phyloP scores from a whole-genome alignment of 2,329 filamentous ascomycete species.

The Ceratocystis destructans region DNA sequence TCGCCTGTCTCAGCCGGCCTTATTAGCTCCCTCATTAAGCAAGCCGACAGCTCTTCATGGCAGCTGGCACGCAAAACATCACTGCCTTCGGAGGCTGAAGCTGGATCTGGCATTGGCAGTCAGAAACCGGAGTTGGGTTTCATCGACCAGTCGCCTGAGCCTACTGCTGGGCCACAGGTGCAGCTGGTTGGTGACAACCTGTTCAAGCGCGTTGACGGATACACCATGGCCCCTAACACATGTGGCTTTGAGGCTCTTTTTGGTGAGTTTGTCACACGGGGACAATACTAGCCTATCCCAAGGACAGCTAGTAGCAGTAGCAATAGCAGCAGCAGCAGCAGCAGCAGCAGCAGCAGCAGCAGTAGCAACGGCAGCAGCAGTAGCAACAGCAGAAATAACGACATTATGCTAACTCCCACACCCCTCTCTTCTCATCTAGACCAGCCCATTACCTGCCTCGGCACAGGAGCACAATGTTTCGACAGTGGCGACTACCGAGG shows the following conservation, averaged over 20 bases:
- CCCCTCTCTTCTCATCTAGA: neutral
- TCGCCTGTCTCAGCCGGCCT: constrained; percentile 22
- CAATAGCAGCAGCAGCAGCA: too few relatives aligned
- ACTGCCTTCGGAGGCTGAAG: constrained; percentile 12
- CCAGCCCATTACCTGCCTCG: constrained; percentile 7
- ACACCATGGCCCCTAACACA: constrained; percentile 23
- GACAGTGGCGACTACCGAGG: constrained; percentile 23
- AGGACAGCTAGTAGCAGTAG: neutral
- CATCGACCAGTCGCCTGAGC: constrained; percentile 25
- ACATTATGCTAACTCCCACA: neutral
- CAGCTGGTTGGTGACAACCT: constrained; percentile 25
- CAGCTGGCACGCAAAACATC: constrained; percentile 24
- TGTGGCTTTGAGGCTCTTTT: constrained; percentile 25
- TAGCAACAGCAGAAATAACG: too few relatives aligned
- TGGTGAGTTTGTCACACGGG: constrained; percentile 23
- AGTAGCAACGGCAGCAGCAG: too few relatives aligned
- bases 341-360: too few relatives aligned
- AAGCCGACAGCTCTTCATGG: constrained; percentile 24
- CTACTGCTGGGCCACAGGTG: constrained; percentile 25
- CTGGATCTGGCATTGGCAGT: neutral
- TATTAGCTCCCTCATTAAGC: constrained; percentile 20
- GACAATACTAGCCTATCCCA: neutral
- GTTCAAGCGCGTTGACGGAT: constrained; percentile 24
- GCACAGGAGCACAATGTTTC: constrained; percentile 25
- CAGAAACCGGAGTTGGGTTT: constrained; percentile 9